Base-by-base conservation (phyloP, 495 filamentous ascomycete genomes). In the Penicillium pulvis region DNA sequence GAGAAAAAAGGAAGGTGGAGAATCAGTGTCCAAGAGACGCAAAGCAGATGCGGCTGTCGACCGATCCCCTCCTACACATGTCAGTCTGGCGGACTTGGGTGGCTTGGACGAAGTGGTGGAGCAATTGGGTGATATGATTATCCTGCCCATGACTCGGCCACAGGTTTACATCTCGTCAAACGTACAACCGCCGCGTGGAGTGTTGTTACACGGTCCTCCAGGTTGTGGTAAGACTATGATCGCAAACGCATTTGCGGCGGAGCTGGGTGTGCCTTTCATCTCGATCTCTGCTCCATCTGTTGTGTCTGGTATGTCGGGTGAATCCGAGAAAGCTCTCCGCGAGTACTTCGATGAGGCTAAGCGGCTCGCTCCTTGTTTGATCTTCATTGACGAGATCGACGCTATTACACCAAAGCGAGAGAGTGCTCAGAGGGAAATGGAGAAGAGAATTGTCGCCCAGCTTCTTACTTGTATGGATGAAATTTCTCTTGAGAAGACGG, bases 381-480 rank as follows among this genome's bases (percentile, higher is more conserved):
- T 98, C 8, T 97, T 98, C 70, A 89, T 98, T 56, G 94, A 97
- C 64, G 94, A 98, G 71, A 96, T 97, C 59, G 94, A 98, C 70
- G 90, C 91, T 16, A 96, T 97, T 59, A 94, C 94, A 41, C 92
- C 92, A 5, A 97, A 97, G 74, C 81, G 93, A 45, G 94, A 97
- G 68, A 93, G 85, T 64, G 90, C 93, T n/a, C 92, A 96, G 66
- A 85, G 92, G 63, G 92, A 96, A 67, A 98, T 98, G 93, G 93
- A 98, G 73, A 92, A 93, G 73, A 78, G 93, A 47, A 98, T 98
- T 66, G 93, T 98, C 19, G 90, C 93, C 2, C 93, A 97, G 72
- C 84, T 98, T 61, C 78, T 96, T 57, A 93, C 90, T 11, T 94
- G 90, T 61, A 89, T 92, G 87, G 90, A 92, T 61, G 86, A 92